These are phyloP conservation scores for Solanum commersonii DNA, from an alignment of 257 asterid genomes.

Conservation along the genomic window DNA sequence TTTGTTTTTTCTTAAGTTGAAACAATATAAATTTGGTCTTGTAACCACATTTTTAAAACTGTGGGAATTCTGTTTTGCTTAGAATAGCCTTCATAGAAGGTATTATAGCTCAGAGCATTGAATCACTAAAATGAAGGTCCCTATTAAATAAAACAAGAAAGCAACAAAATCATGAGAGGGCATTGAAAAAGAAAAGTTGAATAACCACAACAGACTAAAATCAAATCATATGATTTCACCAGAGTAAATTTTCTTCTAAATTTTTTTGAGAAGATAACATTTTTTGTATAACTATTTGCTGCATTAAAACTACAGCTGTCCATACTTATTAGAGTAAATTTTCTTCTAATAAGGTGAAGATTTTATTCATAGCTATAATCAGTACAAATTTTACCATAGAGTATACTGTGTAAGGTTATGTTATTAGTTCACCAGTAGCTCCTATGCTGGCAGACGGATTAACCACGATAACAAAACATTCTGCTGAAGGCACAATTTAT, in stretches of 20 bases:
- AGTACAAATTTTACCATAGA: background rate
- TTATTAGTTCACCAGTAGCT: background rate
- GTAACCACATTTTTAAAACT: background rate
- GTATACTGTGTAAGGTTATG: background rate
- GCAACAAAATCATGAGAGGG: background rate
- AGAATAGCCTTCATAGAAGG: background rate
- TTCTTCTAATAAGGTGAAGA: background rate
- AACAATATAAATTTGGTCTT: background rate
- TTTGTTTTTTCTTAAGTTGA: background rate
- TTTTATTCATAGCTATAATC: background rate
- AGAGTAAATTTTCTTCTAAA: background rate
- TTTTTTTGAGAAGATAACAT: background rate
- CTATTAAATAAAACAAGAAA: background rate
- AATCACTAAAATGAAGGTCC: background rate
- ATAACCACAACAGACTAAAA: background rate
- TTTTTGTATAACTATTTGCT: background rate
- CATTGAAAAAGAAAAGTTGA: background rate
- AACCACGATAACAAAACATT: background rate
- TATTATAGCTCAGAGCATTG: background rate
- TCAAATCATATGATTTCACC: background rate
- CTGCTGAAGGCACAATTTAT: background rate
- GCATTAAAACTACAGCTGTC: background rate
- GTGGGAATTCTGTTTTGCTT: background rate
- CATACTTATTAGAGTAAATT: background rate
- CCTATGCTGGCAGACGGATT: background rate